Evolutionary conservation across 73 alveolate species (phyloP).

Genomic region (Symbiodinium natans): DNA sequence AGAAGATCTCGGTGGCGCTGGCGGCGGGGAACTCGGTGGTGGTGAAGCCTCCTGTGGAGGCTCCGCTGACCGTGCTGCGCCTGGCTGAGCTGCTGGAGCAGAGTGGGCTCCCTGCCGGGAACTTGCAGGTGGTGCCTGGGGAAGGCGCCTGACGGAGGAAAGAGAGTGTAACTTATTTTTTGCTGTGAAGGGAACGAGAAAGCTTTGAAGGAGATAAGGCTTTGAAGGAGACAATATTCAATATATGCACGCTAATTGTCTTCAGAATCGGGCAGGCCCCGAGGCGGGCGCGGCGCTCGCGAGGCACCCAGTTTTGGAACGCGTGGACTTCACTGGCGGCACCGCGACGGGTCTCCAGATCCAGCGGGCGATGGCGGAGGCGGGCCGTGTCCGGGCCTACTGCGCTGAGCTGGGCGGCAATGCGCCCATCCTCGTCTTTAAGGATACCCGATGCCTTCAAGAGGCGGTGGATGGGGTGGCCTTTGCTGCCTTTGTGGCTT

Average conservation of each 20-base stretch:
- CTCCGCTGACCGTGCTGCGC: constrained; percentile 97
- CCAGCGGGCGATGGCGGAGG: constrained; percentile 43
- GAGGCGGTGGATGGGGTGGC: constrained; percentile 95
- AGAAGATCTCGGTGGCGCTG: constrained; percentile 97
- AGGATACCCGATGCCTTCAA: constrained; percentile 80
- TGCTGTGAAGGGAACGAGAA: too few species aligned
- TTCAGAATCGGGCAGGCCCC: too few species aligned
- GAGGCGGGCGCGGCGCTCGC: constrained; percentile 96
- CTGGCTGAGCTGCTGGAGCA: constrained; percentile 95
- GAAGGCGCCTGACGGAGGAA: too few species aligned
- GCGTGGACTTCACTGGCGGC: constrained; percentile 96
- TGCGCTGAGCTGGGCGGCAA: constrained; percentile 95
- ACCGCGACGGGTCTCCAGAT: constrained; percentile 94
- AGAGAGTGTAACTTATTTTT: too few species aligned
- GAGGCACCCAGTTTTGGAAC: constrained; percentile 94
- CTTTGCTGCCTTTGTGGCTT: constrained; percentile 96
- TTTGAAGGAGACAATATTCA: too few species aligned
- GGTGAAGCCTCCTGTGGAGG: constrained; percentile 97
- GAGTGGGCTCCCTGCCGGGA: constrained; percentile 37
- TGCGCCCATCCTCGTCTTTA: constrained; percentile 85
- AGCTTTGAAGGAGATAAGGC: too few species aligned
- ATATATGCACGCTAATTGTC: too few species aligned
- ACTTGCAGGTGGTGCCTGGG: constrained; percentile 54
- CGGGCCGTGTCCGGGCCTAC: constrained; percentile 74
- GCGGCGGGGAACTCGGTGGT: constrained; percentile 97